phyloP scores from a whole-genome alignment of 208 protist genomes.

The Naegleria gruberi region DNA sequence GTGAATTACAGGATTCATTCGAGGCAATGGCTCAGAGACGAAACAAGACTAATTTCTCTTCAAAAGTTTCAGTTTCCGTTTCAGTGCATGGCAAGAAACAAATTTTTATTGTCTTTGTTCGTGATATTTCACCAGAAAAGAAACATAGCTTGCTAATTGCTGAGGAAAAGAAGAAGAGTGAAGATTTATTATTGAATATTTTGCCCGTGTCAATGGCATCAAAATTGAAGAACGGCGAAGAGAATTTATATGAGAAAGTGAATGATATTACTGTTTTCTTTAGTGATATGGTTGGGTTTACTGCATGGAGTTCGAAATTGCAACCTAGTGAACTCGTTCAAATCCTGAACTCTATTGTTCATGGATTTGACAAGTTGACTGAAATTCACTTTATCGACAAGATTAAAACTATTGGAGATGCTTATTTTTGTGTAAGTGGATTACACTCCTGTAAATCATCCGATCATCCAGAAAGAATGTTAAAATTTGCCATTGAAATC shows the following conservation, averaged over 20 bases:
- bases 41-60: too few species aligned
- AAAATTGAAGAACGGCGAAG: constrained; percentile 6
- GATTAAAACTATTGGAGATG: too few species aligned
- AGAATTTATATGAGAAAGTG: not conserved
- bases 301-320: constrained; percentile 21
- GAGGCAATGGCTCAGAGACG: too few species aligned
- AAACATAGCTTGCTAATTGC: not conserved
- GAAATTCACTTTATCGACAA: not conserved
- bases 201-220: constrained; percentile 9
- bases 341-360: constrained; percentile 11
- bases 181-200: constrained; percentile 29
- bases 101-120: not conserved
- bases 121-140: not conserved
- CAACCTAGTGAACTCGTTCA: not conserved
- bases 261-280: constrained; percentile 15
- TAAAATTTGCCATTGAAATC: too few species aligned
- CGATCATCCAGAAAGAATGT: too few species aligned
- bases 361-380: not conserved
- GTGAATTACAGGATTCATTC: too few species aligned
- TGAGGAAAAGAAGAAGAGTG: not conserved
- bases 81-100: not conserved
- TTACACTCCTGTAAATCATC: too few species aligned
- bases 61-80: too few species aligned
- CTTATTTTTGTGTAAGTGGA: too few species aligned
- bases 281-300: too few species aligned